A percentile compares a stretch with the other conserved stretches of the same genome.
Conservation (phyloP, 208 protist species). For the Sergeia podlipaevii region DNA sequence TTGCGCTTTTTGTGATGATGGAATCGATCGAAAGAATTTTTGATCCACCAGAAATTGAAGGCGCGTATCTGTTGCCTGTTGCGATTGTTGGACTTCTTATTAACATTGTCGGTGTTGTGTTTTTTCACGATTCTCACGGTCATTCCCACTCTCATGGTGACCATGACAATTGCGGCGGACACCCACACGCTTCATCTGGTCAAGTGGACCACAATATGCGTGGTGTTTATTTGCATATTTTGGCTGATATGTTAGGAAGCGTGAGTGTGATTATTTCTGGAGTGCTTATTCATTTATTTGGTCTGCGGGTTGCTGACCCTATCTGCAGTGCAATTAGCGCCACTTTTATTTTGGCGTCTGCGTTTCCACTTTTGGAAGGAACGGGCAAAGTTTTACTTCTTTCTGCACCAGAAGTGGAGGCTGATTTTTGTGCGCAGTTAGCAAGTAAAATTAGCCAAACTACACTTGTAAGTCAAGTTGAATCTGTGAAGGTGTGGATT, state of each 20-base stretch:
- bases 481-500: slow-evolving; percentile 40
- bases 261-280: slow-evolving; percentile 86
- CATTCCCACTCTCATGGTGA: slow-evolving; percentile 48
- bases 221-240: slow-evolving; percentile 86
- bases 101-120: slow-evolving; percentile 79
- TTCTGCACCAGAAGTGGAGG: slow-evolving; percentile 18
- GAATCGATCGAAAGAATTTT: slow-evolving; percentile 79
- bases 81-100: slow-evolving; percentile 77
- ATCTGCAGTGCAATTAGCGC: slow-evolving; percentile 75
- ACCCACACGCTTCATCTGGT: too few relatives aligned
- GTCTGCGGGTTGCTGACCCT: slow-evolving; percentile 61
- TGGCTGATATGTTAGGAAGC: slow-evolving; percentile 84
- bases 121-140: slow-evolving; percentile 74
- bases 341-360: slow-evolving; percentile 61
- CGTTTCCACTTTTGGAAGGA: slow-evolving; percentile 72
- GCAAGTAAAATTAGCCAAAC: slow-evolving; percentile 24
- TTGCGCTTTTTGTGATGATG: slow-evolving; percentile 70
- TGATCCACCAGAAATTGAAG: slow-evolving; percentile 74
- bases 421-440: slow-evolving; percentile 20
- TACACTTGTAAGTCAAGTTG: slow-evolving; percentile 26
- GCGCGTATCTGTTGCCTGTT: slow-evolving; percentile 71
- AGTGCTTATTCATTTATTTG: slow-evolving; percentile 57
- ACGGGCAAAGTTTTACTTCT: slow-evolving; percentile 75
- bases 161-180: slow-evolving; percentile 26
- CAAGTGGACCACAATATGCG: slow-evolving; percentile 77